Conservation (phyloP, 2,329 filamentous ascomycete species). For the Magnaporthiopsis rhizophila region DNA sequence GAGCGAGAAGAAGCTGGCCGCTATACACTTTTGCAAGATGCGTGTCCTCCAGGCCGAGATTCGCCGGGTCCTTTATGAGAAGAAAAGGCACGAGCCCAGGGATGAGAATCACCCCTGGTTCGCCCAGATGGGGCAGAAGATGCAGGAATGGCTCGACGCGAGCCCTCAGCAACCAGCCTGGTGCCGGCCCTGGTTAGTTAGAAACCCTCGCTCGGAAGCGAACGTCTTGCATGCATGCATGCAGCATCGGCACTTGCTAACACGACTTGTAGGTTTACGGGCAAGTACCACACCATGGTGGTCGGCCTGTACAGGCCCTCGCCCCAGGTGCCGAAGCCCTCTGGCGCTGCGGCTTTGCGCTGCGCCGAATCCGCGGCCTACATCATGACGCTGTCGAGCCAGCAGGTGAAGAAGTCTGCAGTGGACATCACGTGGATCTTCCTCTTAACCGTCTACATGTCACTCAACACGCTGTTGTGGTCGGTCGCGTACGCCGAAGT, state of each 20-base stretch:
- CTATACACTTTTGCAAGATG: constrained; percentile 93
- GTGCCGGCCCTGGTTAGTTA: constrained; percentile 69
- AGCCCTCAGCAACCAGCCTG: constrained; percentile 64
- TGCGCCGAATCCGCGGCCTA: constrained; percentile 78
- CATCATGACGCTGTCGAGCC: constrained; percentile 73
- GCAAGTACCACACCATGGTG: constrained; percentile 77
- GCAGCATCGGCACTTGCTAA: neutral
- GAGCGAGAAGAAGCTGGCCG: constrained; percentile 77
- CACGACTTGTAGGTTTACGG: constrained; percentile 44
- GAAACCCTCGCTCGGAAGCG: too few relatives aligned
- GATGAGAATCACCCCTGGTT: constrained; percentile 87
- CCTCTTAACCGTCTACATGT: constrained; percentile 81
- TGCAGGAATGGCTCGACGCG: constrained; percentile 70
- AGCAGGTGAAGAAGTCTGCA: constrained; percentile 67
- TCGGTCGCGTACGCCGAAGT: constrained; percentile 81
- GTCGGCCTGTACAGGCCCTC: constrained; percentile 84
- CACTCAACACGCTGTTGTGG: constrained; percentile 88
- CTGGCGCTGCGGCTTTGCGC: constrained; percentile 64
- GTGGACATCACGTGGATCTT: constrained; percentile 94
- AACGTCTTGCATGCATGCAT: too few relatives aligned
- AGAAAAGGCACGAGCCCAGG: constrained; percentile 67
- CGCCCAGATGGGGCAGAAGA: constrained; percentile 64
- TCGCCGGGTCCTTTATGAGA: constrained; percentile 75
- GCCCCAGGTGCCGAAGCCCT: constrained; percentile 83
- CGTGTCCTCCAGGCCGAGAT: constrained; percentile 82